Percentiles rank a stretch among this genome's conserved stretches.
These are phyloP conservation scores for Nicotiana undulata DNA, from an alignment of 257 asterid genomes.

Conservation along the genomic window DNA sequence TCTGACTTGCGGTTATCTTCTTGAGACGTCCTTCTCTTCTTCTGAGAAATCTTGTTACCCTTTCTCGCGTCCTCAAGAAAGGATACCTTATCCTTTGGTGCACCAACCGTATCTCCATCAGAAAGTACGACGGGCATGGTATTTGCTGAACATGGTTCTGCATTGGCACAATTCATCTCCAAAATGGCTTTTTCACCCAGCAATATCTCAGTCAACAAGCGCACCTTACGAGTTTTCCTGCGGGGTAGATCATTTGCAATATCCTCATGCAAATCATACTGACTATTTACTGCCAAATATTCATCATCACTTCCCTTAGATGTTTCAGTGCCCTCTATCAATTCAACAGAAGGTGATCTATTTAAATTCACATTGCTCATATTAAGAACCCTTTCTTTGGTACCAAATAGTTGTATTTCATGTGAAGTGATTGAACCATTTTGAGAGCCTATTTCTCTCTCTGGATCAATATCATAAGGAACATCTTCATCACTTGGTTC, in stretches of 20 bases:
- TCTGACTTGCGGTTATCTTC: conserved; percentile 26
- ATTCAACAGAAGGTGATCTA: conserved; percentile 16
- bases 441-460: background rate
- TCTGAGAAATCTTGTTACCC: conserved; percentile 25
- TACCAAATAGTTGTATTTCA: background rate
- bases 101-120: conserved; percentile 18
- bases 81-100: conserved; percentile 17
- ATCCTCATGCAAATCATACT: conserved; percentile 1
- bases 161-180: conserved; percentile 3
- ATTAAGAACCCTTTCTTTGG: background rate
- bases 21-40: conserved; percentile 32
- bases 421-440: background rate
- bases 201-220: conserved; percentile 47
- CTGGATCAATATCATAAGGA: background rate
- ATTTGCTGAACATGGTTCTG: conserved; percentile 14
- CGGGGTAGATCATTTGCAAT: conserved; percentile 16
- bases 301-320: conserved; percentile 33
- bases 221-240: conserved; percentile 41
- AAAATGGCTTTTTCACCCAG: conserved; percentile 30
- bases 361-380: background rate
- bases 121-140: conserved; percentile 18
- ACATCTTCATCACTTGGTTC: background rate
- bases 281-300: background rate
- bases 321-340: conserved; percentile 19
- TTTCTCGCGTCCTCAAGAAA: conserved; percentile 10